Percentiles rank a stretch among this genome's conserved stretches.
phyloP scores from a whole-genome alignment of 1,139 yeast genomes.

The Hansenula lynferdii region DNA sequence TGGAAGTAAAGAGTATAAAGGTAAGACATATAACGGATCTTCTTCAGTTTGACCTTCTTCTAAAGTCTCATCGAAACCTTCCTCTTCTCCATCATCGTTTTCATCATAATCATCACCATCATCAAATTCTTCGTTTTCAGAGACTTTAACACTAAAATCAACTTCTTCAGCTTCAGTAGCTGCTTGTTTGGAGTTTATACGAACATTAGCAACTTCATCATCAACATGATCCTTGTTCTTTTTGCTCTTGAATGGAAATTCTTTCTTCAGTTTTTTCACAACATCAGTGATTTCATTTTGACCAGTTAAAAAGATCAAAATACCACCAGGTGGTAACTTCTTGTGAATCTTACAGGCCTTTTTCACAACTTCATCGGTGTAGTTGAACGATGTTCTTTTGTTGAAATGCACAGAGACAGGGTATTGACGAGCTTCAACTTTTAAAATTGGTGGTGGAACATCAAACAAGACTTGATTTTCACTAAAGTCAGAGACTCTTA shows the following conservation, averaged over 20 bases:
- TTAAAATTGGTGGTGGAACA: constrained; percentile 82
- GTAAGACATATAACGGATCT: constrained; percentile 87
- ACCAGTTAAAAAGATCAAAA: constrained; percentile 87
- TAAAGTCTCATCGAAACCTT: constrained; percentile 82
- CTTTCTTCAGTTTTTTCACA: constrained; percentile 62
- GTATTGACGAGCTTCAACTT: constrained; percentile 91
- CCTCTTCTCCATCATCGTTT: constrained; percentile 59
- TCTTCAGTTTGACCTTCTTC: constrained; percentile 72
- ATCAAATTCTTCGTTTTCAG: constrained; percentile 30
- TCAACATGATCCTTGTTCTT: constrained; percentile 28
- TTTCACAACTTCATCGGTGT: constrained; percentile 80
- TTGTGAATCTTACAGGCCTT: constrained; percentile 87
- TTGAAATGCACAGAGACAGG: constrained; percentile 94
- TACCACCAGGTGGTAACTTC: constrained; percentile 89
- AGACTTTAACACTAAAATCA: constrained; percentile 61
- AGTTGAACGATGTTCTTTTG: constrained; percentile 70
- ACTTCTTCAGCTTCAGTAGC: constrained; percentile 85
- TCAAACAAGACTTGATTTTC: constrained; percentile 70
- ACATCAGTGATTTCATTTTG: constrained; percentile 82
- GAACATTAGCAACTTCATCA: constrained; percentile 38
- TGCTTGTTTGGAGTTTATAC: constrained; percentile 54
- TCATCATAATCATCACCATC: constrained; percentile 39
- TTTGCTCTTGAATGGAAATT: constrained; percentile 60
- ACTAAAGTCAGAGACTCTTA: constrained; percentile 88
- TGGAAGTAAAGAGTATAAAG: constrained; percentile 87